These are phyloP conservation scores for Xylariaceae sp. DNA, from an alignment of 2,329 filamentous ascomycete genomes.

Conservation along the genomic window DNA sequence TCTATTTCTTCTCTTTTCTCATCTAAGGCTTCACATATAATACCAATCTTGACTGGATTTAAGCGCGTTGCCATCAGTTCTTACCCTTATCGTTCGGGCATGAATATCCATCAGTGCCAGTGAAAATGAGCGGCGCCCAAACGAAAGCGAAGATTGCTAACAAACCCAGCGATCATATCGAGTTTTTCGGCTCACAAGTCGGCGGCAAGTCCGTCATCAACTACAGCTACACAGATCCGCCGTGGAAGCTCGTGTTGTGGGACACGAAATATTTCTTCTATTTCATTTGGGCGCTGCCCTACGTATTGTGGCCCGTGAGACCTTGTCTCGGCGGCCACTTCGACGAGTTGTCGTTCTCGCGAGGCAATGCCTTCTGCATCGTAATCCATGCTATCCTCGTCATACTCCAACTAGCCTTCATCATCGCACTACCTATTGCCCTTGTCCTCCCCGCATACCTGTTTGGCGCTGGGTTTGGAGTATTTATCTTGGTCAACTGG, in stretches of 20 bases:
- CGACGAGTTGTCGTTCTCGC: slow-evolving; percentile 61
- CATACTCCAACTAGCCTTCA: slow-evolving; percentile 56
- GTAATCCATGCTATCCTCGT: slow-evolving; percentile 55
- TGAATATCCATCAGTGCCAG: no score
- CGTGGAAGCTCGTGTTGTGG: slow-evolving; percentile 46
- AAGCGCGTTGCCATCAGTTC: no score
- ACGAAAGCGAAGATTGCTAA: slow-evolving; percentile 4
- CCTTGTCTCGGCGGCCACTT: slow-evolving; percentile 50
- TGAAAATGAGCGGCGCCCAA: neutral
- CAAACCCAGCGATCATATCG: slow-evolving; percentile 30
- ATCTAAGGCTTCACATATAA: no score
- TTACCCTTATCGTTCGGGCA: no score
- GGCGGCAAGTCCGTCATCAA: slow-evolving; percentile 55
- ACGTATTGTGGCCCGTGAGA: slow-evolving; percentile 55
- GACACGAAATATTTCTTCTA: slow-evolving; percentile 55
- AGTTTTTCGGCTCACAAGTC: slow-evolving; percentile 57
- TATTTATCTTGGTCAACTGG: slow-evolving; percentile 49
- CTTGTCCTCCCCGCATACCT: slow-evolving; percentile 48
- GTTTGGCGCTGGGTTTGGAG: slow-evolving; percentile 35
- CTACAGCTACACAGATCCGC: slow-evolving; percentile 58
- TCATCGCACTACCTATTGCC: slow-evolving; percentile 53
- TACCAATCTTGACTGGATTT: no score
- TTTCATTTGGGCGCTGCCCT: slow-evolving; percentile 54
- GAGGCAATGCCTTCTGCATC: slow-evolving; percentile 54
- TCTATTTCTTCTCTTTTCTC: no score